Evolutionary conservation across 345 rosid species (phyloP), one percentile per base, ranked within the genome.

Genomic region (Citrus inodora): DNA sequence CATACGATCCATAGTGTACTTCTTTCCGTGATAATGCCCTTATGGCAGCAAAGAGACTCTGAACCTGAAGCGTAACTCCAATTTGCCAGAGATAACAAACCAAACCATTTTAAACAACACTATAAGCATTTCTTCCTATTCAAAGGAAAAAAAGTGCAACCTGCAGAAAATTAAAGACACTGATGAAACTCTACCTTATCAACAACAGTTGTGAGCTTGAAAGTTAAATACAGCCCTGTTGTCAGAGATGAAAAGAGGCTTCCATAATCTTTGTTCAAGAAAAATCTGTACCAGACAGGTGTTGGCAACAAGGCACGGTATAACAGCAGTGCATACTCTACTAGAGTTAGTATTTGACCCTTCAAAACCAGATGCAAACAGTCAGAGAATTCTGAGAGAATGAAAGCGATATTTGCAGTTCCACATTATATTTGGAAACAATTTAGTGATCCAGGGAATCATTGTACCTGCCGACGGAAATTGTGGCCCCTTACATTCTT

Each of bases 221-320:
- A 89, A 42, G 97, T 94, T 73, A 94, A 86, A 80, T 93, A 94
- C 74, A 93, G 80, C 67, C 97, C 97, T 3, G 97, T 94, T 75
- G 88, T 87, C 77, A 92, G 76, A 14, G 97, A 94, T 6, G 94
- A 92, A 83, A 94, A 94, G 71, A 94, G 87, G 90, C 92, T 94
- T 66, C 97, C 97, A 66, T 92, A 90, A 58, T 92, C 94, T 83
- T 91, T 94, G 88, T 90, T 91, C 79, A 91, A 83, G 82, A 94
- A 94, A 87, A 91, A 94, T 62, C 94, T 93, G 79, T 92, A 92
- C 96, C 97, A 94, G 63, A 91, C 94, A 35, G 98, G 97, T 40
- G 97, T 88, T 70, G 98, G 97, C 79, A 94, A 79, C 79, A 94
- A 84, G 19, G 96, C 85, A 79, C 92, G 98, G 82, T 91, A 94